Evolutionary conservation across 345 rosid species (phyloP), one percentile per base, ranked within the genome.

Genomic region (Syzygium oleosum): DNA sequence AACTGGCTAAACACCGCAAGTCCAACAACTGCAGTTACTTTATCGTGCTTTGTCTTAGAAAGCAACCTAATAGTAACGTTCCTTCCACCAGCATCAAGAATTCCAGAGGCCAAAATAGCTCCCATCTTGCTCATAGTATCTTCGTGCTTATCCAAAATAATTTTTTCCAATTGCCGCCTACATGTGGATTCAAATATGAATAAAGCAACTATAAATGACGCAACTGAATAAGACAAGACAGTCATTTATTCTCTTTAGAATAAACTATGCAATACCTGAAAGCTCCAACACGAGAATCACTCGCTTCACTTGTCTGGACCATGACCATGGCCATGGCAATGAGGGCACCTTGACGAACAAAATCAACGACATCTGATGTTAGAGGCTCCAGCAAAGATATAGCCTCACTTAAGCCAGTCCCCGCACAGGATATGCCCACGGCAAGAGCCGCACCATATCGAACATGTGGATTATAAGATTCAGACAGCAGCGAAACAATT

Each of bases 101-200:
- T 97, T 85, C 99, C 99, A 83, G 98, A 95, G 52, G 99, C 99
- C 92, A 98, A 90, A 89, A 98, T 97, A 17, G 99, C 99, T 84
- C 99, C 99, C 99, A 98, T 98, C 94, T 98, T 98, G 95, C 99
- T 98, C 99, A 97, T 98, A 85, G 99, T 97, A 80, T 98, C 99
- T 91, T 98, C 99, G 85, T 96, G 99, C 90, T 97, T 98, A 90
- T 98, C 99, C 49, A 96, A 95, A 88, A 98, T 95, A 80, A 97
- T 98, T 90, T 98, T 98, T 88, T 97, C 99, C 87, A 98, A 88
- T 85, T 97, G 99, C 51, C 99, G 98, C 92, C 99, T 98, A 85
- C 53, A 88, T 84, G 34, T 86, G 79, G 12, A 88, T 59, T 52
- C 12, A 12, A 55, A 55, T 65, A 88, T 23, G 22, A 65, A 52